Percentiles rank a stretch among this genome's conserved stretches.
Conservation (phyloP, 176 grass and related monocot species). For the Ensete glaucum region DNA sequence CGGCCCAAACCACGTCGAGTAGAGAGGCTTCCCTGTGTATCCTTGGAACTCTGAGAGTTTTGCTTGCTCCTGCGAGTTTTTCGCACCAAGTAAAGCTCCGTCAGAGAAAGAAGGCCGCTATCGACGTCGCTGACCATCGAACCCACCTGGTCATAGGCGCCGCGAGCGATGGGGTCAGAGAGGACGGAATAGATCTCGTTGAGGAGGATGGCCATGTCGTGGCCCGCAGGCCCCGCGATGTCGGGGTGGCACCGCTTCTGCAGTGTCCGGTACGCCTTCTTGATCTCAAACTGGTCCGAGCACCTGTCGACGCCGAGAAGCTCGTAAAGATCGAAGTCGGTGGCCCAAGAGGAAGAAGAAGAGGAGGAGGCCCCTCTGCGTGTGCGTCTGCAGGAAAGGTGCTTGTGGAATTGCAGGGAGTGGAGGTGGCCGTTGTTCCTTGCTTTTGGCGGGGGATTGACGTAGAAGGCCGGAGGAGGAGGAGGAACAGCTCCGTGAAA, state of each 20-base stretch:
- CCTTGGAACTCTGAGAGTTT: slow-evolving; percentile 63
- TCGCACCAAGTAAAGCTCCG: neutral
- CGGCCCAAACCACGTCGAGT: slow-evolving; percentile 62
- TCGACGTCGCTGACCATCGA: neutral
- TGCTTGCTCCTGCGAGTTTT: slow-evolving; percentile 51
- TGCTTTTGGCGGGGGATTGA: neutral
- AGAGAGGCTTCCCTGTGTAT: slow-evolving; percentile 76
- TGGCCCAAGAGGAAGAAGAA: slow-evolving; percentile 36
- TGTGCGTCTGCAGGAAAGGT: neutral
- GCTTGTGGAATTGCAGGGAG: neutral
- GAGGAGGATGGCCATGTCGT: slow-evolving; percentile 91
- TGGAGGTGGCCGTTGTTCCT: neutral
- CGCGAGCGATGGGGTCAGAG: slow-evolving; percentile 63
- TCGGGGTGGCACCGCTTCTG: slow-evolving; percentile 98
- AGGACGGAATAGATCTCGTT: slow-evolving; percentile 87
- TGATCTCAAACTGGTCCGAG: slow-evolving; percentile 61
- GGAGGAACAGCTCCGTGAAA: neutral
- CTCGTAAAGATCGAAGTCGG: slow-evolving; percentile 75
- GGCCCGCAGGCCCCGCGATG: slow-evolving; percentile 42
- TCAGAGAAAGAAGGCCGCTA: too few species aligned
- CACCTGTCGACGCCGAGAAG: slow-evolving; percentile 64
- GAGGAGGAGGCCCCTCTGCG: slow-evolving; percentile 1
- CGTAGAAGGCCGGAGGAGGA: neutral
- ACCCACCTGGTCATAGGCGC: slow-evolving; percentile 53
- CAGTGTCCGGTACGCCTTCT: slow-evolving; percentile 66